Evolutionary conservation across 352 stramenopile species (phyloP), one percentile per base, ranked within the genome.

Genomic region (Globisporangium emineosum): DNA sequence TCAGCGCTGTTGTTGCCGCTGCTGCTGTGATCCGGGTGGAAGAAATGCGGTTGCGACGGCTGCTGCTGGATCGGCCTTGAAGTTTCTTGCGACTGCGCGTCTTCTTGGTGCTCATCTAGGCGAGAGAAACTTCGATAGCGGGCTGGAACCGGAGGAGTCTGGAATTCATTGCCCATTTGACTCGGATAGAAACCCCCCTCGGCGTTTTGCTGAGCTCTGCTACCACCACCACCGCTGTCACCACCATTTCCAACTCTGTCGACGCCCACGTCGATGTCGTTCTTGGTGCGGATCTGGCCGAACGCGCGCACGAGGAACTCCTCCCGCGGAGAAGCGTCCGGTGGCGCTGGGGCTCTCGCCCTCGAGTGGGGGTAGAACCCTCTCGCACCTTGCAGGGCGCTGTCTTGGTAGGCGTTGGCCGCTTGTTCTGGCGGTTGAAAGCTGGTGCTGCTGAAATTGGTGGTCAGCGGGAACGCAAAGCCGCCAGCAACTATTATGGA

Each of bases 231-330:
- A 15, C 6, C 15, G 29, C 0, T 19, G 5, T n/a, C 19, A 7
- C 12, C 45, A 15, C 33, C 30, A 17, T 49, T 32, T 23, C 37
- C 27, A 13, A 37, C 33, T 29, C 49, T 55, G 52, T 43, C 29
- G n/a, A 25, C 7, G 17, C 15, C 27, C 10, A 5, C 27, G 13
- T 57, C 23, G 2, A 6, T 21, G 19, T 63, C 42, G 35, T 21
- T 50, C 32, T 56, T 35, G 9, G 52, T 56, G 49, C 78, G 67
- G 17, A 91, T 57, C 59, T 81, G 85, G 58, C 83, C 77, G 57
- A 91, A 91, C 6, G 83, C 83, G 4, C 83, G 83, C n/a, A 91
- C 72, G 33, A 91, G 75, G 56, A 78, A 87, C 40, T 88, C 81
- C 66, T 91, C 83, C 0, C 83, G 76, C 15, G 83, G 83, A 35